Conservation (phyloP, 1,284 basidiomycete species). For the Phylloboletellus chloephorus region DNA sequence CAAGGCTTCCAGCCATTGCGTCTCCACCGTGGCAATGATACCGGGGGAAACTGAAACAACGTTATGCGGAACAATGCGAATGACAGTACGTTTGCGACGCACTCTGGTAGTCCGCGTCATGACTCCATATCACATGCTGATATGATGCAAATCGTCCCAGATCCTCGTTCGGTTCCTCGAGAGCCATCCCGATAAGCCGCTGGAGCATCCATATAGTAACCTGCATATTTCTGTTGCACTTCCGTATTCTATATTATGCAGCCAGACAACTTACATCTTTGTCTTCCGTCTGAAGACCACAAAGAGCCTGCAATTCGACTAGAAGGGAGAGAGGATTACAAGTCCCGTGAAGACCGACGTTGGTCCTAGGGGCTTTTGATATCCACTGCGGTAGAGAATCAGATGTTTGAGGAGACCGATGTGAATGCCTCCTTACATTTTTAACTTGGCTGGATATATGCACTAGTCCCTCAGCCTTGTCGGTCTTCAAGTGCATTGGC, state of each 20-base stretch:
- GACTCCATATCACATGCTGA: constrained; percentile 51
- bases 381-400: constrained; percentile 18
- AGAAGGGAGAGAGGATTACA: constrained; percentile 19
- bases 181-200: constrained; percentile 35
- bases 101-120: constrained; percentile 38
- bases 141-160: constrained; percentile 46
- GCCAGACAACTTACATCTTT: constrained; percentile 15
- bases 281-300: constrained; percentile 15
- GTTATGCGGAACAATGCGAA: constrained; percentile 1
- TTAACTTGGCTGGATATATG: constrained; percentile 20
- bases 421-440: constrained; percentile 15
- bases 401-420: constrained; percentile 1
- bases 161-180: constrained; percentile 30
- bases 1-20: constrained; percentile 48
- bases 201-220: constrained; percentile 12
- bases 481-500: constrained; percentile 14
- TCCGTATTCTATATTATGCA: not conserved
- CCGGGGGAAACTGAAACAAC: constrained; percentile 30
- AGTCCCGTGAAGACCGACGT: not conserved
- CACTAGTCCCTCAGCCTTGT: constrained; percentile 9
- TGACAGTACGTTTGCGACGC: constrained; percentile 1
- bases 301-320: constrained; percentile 24
- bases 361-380: constrained; percentile 7
- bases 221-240: constrained; percentile 11
- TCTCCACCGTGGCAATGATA: constrained; percentile 32